These are phyloP conservation scores for Aegilops bicornis DNA, from an alignment of 176 grass and related monocot genomes.

Conservation along the genomic window DNA sequence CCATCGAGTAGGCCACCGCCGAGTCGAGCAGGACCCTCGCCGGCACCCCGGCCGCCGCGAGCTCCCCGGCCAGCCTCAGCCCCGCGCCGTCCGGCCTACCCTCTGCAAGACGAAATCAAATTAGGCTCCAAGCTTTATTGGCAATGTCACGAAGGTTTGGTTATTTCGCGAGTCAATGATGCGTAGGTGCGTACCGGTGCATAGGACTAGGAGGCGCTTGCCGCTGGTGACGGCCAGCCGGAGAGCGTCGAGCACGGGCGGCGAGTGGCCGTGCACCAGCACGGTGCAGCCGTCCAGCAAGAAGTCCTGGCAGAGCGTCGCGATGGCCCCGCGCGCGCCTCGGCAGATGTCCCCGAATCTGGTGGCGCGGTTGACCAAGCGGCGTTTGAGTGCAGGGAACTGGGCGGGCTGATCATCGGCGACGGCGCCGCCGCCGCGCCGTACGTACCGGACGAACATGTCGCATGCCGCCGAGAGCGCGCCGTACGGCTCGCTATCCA, in stretches of 20 bases:
- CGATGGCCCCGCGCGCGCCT: constrained; percentile 48
- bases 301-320: constrained; percentile 65
- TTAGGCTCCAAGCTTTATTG: neutral
- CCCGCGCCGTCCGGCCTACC: constrained; percentile 63
- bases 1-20: constrained; percentile 57
- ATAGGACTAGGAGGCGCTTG: constrained; percentile 54
- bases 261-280: constrained; percentile 57
- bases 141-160: neutral
- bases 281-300: constrained; percentile 60
- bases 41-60: constrained; percentile 48
- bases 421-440: neutral
- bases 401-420: neutral
- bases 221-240: constrained; percentile 44
- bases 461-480: neutral
- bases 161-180: too few species aligned
- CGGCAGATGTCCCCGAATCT: neutral
- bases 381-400: neutral
- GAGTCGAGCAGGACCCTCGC: constrained; percentile 56
- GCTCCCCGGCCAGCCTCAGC: constrained; percentile 47
- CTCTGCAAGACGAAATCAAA: constrained; percentile 31
- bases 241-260: constrained; percentile 50
- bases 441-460: constrained; percentile 14
- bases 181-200: constrained; percentile 35
- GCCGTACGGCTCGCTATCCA: neutral
- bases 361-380: neutral